phyloP scores from a whole-genome alignment of 225 moss, liverwort and hornwort genomes.

The Thuidium tamariscinum region DNA sequence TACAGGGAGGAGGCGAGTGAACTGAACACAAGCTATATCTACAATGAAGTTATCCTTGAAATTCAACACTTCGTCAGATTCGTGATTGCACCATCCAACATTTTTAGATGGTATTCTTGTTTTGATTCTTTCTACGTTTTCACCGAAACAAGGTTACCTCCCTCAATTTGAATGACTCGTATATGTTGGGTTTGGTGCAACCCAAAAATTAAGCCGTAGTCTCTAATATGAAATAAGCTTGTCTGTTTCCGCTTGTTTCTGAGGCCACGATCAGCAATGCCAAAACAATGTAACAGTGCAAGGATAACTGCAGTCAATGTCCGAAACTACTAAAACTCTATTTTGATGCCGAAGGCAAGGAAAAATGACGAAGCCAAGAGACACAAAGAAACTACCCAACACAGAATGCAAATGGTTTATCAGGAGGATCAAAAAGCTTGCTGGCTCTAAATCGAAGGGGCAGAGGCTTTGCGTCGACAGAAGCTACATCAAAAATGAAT shows the following conservation, averaged over 20 bases:
- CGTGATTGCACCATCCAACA: not conserved
- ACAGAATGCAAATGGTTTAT: not conserved
- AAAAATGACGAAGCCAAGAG: not conserved
- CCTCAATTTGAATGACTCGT: not conserved
- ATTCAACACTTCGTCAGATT: not conserved
- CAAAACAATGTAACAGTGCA: too few species aligned
- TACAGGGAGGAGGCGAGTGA: not conserved
- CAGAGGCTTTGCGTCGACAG: too few species aligned
- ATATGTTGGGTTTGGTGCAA: too few species aligned
- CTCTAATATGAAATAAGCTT: too few species aligned
- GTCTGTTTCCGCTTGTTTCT: too few species aligned
- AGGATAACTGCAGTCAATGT: too few species aligned
- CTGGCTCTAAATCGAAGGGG: too few species aligned
- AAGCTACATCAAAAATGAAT: too few species aligned
- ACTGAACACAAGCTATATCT: not conserved
- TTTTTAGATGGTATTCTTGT: not conserved
- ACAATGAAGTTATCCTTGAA: not conserved
- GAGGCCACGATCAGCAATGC: too few species aligned
- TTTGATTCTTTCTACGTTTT: not conserved
- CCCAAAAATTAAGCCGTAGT: too few species aligned
- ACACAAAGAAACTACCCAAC: not conserved
- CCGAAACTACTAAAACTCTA: not conserved
- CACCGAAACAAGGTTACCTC: not conserved
- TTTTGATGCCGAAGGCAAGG: not conserved
- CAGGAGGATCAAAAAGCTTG: too few species aligned